Percentiles rank a stretch among this genome's conserved stretches.
phyloP scores from a whole-genome alignment of 2,329 filamentous ascomycete species.

The Alternaria triticimaculans region DNA sequence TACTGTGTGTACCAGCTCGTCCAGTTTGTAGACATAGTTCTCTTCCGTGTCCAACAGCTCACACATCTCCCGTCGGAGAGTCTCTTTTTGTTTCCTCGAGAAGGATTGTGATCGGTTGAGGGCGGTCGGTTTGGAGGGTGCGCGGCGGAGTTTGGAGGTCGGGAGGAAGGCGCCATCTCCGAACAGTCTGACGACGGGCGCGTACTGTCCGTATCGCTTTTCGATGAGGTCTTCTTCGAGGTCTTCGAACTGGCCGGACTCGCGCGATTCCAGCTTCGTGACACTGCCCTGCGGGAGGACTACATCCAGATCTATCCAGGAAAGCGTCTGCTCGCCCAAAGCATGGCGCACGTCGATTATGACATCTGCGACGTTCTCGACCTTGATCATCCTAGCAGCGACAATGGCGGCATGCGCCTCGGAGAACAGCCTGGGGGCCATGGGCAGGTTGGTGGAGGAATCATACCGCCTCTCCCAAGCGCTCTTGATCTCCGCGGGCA shows the following conservation, averaged over 20 bases:
- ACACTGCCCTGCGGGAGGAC: slow-evolving; percentile 82
- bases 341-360: slow-evolving; percentile 76
- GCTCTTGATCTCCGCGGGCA: slow-evolving; percentile 77
- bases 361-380: slow-evolving; percentile 77
- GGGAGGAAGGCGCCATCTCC: slow-evolving; percentile 87
- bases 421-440: slow-evolving; percentile 75
- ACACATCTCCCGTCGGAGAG: slow-evolving; percentile 83
- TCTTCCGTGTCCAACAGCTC: slow-evolving; percentile 94
- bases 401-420: slow-evolving; percentile 93
- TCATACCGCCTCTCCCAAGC: slow-evolving; percentile 66
- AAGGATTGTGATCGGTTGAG: slow-evolving; percentile 81
- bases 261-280: slow-evolving; percentile 46
- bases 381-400: slow-evolving; percentile 81
- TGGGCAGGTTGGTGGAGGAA: slow-evolving; percentile 64
- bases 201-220: slow-evolving; percentile 79
- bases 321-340: slow-evolving; percentile 80
- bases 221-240: slow-evolving; percentile 70
- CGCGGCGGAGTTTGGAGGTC: slow-evolving; percentile 81
- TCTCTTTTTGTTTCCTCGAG: slow-evolving; percentile 80
- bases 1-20: slow-evolving; percentile 80
- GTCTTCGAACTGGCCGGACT: slow-evolving; percentile 67
- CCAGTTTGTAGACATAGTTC: slow-evolving; percentile 87
- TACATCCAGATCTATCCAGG: slow-evolving; percentile 86
- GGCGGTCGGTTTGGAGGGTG: slow-evolving; percentile 84
- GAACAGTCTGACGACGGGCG: slow-evolving; percentile 76